Percentiles rank a stretch among this genome's conserved stretches.
Conservation (phyloP, 202 grass and related monocot genomes). For the Setaria italica region DNA sequence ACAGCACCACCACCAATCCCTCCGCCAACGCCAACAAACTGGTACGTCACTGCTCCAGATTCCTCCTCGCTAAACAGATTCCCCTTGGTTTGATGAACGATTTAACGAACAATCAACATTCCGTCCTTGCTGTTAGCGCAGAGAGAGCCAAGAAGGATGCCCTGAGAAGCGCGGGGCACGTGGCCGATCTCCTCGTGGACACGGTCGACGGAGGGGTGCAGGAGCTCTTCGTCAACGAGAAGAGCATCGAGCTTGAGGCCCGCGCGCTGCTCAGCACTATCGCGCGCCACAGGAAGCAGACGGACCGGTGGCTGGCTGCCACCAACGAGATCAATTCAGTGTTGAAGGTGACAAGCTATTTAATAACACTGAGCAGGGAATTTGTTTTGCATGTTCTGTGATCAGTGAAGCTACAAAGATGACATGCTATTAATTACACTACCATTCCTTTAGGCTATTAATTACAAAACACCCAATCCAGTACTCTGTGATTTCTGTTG, state of each 20-base stretch:
- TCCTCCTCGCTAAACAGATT: neutral
- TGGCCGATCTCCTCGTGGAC: constrained; percentile 64
- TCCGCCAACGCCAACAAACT: constrained; percentile 63
- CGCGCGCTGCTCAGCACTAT: constrained; percentile 63
- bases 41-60: constrained; percentile 25
- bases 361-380: neutral
- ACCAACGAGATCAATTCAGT: constrained; percentile 72
- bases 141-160: constrained; percentile 75
- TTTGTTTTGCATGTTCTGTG: neutral
- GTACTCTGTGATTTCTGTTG: neutral
- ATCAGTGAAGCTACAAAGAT: neutral
- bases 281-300: constrained; percentile 78
- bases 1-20: constrained; percentile 61
- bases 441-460: neutral
- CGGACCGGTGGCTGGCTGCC: constrained; percentile 78
- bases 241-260: constrained; percentile 70
- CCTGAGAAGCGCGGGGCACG: constrained; percentile 50
- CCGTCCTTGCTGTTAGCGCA: neutral
- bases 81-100: neutral
- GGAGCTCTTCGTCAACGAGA: constrained; percentile 83
- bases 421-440: neutral
- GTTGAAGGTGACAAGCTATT: constrained; percentile 54
- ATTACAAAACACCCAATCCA: neutral
- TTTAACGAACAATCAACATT: too few species aligned
- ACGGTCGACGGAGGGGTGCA: constrained; percentile 74